These are phyloP conservation scores for Pogostemon cablin DNA, from an alignment of 257 asterid genomes.

Conservation along the genomic window DNA sequence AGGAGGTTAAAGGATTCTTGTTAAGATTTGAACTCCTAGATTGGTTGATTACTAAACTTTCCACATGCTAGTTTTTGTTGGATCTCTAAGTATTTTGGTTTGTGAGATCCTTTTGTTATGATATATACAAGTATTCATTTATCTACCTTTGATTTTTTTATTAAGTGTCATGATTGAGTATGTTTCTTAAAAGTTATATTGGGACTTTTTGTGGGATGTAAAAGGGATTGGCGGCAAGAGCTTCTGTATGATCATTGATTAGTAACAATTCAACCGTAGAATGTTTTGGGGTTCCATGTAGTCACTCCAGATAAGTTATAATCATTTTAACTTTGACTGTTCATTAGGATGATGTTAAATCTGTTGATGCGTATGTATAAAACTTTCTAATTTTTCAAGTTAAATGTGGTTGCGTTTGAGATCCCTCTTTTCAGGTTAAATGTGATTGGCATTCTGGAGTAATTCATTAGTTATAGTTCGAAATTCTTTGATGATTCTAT, in stretches of 20 bases:
- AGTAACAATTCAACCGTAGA: no score
- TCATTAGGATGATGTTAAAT: neutral
- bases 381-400: constrained; percentile 1
- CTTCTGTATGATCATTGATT: no score
- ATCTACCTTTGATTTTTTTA: neutral
- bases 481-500: no score
- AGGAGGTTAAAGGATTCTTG: constrained; percentile 6
- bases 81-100: neutral
- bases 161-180: neutral
- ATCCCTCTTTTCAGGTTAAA: no score
- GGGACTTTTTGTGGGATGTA: no score
- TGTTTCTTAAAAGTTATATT: no score
- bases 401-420: no score
- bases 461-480: no score
- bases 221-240: no score
- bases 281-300: no score
- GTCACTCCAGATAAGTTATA: neutral
- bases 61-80: neutral
- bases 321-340: constrained; percentile 18
- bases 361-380: constrained; percentile 9
- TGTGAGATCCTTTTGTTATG: constrained; percentile 14
- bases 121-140: constrained; percentile 13
- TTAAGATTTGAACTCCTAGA: neutral
- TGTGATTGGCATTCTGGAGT: no score
- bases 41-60: neutral